Base-by-base conservation (phyloP, 805 yeast species). In the Cyberlindnera japonica region DNA sequence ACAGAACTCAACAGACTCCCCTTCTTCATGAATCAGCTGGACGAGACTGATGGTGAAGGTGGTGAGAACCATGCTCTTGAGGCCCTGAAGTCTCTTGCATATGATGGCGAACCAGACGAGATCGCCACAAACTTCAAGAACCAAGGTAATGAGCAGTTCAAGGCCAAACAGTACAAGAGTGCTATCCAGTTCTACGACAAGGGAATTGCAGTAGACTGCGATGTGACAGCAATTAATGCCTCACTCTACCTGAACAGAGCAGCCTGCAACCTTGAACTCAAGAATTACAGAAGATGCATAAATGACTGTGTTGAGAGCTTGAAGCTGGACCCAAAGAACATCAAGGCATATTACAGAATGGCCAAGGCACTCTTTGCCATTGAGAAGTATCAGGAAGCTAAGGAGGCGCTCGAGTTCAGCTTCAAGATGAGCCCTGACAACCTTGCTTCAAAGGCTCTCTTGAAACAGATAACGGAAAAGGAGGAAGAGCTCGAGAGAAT, bases 61-160 rank as follows among this genome's bases (percentile, higher is more conserved):
- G 91, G 89, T 23, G 83, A 79, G 32, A 86, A 85, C 55, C 57
- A 70, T 5, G 81, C 78, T 37, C 64, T 93, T 14, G 98, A 91
- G 57, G 99, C 99, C 0, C 70, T 93, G 42, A 83, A 82, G 57
- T 91, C 96, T 5, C 68, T 93, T 51, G 96, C 95, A 0, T 89
- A 87, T 57, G 99, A 93, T 36, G 99, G 98, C 33, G 95, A 88
- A 48, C 96, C 97, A 0, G 81, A 83, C 54, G 99, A 93, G 56
- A 69, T 89, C 25, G 97, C 97, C 4, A 71, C 77, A 18, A 90
- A 89, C 56, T 93, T 90, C 68, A 88, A 89, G 48, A 81, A 76
- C 45, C 97, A 91, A 58, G 99, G 99, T 6, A 93, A 95, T 60
- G 97, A 88, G 13, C 75, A 85, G 43, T 93, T 73, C 64, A 81